phyloP scores from a whole-genome alignment of 192 early-diverging fungal species.

The Backusella liffmaniae region DNA sequence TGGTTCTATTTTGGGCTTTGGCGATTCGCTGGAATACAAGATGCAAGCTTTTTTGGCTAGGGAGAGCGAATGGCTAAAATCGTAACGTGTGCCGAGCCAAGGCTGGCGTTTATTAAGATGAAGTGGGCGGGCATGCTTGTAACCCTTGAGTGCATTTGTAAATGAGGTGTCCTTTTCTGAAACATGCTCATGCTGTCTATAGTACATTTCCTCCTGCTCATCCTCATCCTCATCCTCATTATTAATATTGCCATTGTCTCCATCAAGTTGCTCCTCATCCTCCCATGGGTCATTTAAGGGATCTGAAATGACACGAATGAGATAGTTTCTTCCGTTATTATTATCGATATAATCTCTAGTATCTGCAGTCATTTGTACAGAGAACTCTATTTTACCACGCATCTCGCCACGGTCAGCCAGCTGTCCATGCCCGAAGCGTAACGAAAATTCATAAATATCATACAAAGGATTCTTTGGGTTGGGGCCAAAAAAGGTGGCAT shows the following conservation, averaged over 20 bases:
- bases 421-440: slow-evolving; percentile 8
- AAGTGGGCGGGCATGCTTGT: slow-evolving; percentile 1
- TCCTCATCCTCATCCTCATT: slow-evolving; percentile 7
- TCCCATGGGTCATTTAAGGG: background rate
- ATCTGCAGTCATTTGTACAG: slow-evolving; percentile 65
- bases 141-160: slow-evolving; percentile 6
- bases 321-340: slow-evolving; percentile 82
- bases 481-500: slow-evolving; percentile 59
- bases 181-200: background rate
- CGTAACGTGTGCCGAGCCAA: slow-evolving; percentile 14
- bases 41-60: slow-evolving; percentile 11
- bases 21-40: background rate
- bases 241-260: background rate
- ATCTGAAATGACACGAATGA: slow-evolving; percentile 36
- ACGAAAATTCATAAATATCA: slow-evolving; percentile 66
- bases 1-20: background rate
- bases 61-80: slow-evolving; percentile 11
- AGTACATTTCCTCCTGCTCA: background rate
- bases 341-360: slow-evolving; percentile 86
- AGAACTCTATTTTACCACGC: slow-evolving; percentile 53
- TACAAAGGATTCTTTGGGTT: slow-evolving; percentile 37
- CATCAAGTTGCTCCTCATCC: background rate
- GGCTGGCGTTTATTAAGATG: background rate
- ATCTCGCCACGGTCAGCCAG: slow-evolving; percentile 18
- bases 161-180: slow-evolving; percentile 11